phyloP scores from a whole-genome alignment of 169 alveolate genomes.

The Plasmodium gallinaceum region DNA sequence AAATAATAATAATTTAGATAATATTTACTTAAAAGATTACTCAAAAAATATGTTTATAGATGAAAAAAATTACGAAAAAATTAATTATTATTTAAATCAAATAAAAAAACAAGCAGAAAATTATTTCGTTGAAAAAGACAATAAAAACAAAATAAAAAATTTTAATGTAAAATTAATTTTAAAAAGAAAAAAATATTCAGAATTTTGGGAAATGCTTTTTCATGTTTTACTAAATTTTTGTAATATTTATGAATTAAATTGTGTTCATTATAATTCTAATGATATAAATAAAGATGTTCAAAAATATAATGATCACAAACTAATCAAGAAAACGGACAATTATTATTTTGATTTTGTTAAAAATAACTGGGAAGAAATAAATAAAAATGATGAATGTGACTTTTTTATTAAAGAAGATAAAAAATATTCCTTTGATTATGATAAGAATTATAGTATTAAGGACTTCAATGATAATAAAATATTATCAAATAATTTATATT shows the following conservation, averaged over 20 bases:
- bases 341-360: slow-evolving; percentile 67
- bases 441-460: neutral
- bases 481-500: neutral
- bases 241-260: slow-evolving; percentile 59
- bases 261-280: slow-evolving; percentile 31
- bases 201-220: slow-evolving; percentile 70
- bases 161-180: slow-evolving; percentile 24
- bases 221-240: slow-evolving; percentile 70
- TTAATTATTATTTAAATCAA: slow-evolving; percentile 23
- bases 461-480: neutral
- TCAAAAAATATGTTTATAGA: slow-evolving; percentile 22
- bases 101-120: slow-evolving; percentile 34
- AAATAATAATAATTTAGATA: slow-evolving; percentile 5
- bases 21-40: slow-evolving; percentile 29
- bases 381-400: slow-evolving; percentile 2
- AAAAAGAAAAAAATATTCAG: slow-evolving; percentile 33
- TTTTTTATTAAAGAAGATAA: neutral
- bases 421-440: neutral
- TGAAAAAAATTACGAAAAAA: slow-evolving; percentile 23
- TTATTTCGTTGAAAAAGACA: slow-evolving; percentile 38
- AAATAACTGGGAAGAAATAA: slow-evolving; percentile 67
- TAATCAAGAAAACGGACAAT: slow-evolving; percentile 46
- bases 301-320: neutral
- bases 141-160: slow-evolving; percentile 67
- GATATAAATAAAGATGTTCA: slow-evolving; percentile 11